Evolutionary conservation across 495 filamentous ascomycete species (phyloP).

Genomic region (Xylaria castorea): DNA sequence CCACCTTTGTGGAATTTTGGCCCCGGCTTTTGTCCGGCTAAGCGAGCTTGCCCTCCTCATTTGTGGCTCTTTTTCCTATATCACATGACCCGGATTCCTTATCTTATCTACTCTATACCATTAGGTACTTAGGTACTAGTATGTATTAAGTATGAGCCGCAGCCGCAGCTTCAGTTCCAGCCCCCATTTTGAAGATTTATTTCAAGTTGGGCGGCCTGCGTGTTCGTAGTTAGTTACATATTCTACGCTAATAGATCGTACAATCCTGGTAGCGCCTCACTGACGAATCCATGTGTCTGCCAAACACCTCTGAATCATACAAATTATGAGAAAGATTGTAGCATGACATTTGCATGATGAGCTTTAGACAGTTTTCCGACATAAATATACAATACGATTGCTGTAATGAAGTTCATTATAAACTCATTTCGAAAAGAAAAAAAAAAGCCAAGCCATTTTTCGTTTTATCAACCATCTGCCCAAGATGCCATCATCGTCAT

Average conservation of each 20-base stretch:
- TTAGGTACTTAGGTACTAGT: conserved; percentile 13
- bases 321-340: neutral
- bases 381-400: neutral
- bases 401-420: neutral
- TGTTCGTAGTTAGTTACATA: neutral
- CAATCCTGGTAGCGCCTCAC: too few species aligned
- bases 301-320: neutral
- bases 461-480: conserved; percentile 6
- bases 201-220: neutral
- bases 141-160: too few species aligned
- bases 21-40: conserved; percentile 40
- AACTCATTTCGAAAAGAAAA: neutral
- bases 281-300: too few species aligned
- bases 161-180: too few species aligned
- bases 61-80: neutral
- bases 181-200: neutral
- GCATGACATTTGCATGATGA: neutral
- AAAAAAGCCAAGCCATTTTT: neutral
- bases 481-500: neutral
- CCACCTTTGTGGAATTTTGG: conserved; percentile 37
- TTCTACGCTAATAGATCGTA: neutral
- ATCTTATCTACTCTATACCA: conserved; percentile 5
- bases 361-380: neutral
- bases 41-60: conserved; percentile 33
- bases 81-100: conserved; percentile 39